phyloP scores from a whole-genome alignment of 2,329 filamentous ascomycete genomes.

The Cladosporium halotolerans region DNA sequence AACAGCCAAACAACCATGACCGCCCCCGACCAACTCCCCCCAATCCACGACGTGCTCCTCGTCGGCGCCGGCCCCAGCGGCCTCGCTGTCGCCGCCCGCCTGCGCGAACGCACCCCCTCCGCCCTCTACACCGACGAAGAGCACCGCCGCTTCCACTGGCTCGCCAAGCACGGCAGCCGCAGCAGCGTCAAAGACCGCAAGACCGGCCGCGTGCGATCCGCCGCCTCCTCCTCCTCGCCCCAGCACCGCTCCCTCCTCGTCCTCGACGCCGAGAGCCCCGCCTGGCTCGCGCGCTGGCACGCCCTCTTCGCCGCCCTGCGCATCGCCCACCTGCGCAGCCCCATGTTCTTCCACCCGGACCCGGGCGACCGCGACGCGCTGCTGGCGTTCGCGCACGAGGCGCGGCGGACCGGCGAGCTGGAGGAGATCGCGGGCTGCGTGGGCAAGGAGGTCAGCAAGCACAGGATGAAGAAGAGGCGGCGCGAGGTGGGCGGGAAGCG shows the following conservation, averaged over 20 bases:
- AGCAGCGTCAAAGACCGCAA: slow-evolving; percentile 52
- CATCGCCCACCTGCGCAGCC: slow-evolving; percentile 67
- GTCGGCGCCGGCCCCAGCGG: slow-evolving; percentile 70
- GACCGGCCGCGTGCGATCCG: slow-evolving; percentile 37
- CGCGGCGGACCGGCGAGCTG: slow-evolving; percentile 55
- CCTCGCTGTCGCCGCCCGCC: slow-evolving; percentile 64
- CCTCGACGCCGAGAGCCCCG: slow-evolving; percentile 56
- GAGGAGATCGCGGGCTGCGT: slow-evolving; percentile 68
- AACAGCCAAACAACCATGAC: background rate
- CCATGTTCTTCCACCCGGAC: slow-evolving; percentile 79
- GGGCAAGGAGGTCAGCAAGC: slow-evolving; percentile 74
- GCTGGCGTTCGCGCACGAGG: slow-evolving; percentile 60
- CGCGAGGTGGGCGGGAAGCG: slow-evolving; percentile 7
- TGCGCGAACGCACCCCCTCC: slow-evolving; percentile 66
- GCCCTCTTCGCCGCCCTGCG: slow-evolving; percentile 60
- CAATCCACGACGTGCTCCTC: slow-evolving; percentile 60
- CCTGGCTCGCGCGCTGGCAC: slow-evolving; percentile 69
- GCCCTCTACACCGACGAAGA: slow-evolving; percentile 80
- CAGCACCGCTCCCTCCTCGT: slow-evolving; percentile 49
- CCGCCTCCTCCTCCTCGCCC: slow-evolving; percentile 15
- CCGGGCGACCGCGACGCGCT: slow-evolving; percentile 68
- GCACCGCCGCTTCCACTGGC: slow-evolving; percentile 74
- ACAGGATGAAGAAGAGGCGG: slow-evolving; percentile 59
- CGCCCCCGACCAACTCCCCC: slow-evolving; percentile 11
- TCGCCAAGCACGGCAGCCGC: slow-evolving; percentile 57